These are phyloP conservation scores for Bathelium albidoporum DNA, from an alignment of 495 filamentous ascomycete species.

Conservation along the genomic window DNA sequence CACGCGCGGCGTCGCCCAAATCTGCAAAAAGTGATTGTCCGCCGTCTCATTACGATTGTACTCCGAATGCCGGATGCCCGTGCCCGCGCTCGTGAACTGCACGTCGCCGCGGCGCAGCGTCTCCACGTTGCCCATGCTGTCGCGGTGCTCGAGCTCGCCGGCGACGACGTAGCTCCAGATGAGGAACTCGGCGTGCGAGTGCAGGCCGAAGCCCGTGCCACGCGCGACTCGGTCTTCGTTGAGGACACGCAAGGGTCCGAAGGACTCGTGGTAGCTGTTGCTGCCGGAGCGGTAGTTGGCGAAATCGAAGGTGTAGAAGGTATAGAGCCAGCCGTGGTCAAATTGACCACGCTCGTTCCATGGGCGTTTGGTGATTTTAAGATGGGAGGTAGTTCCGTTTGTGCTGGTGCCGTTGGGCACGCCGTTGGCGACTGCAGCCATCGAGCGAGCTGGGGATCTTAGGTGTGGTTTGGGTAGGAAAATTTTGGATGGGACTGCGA, in stretches of 20 bases:
- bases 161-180: conserved; percentile 75
- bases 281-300: conserved; percentile 51
- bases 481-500: conserved; percentile 12
- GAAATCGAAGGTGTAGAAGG: conserved; percentile 75
- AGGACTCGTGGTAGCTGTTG: conserved; percentile 50
- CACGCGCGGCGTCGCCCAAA: conserved; percentile 67
- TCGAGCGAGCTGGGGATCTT: too few relatives aligned
- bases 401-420: conserved; percentile 11
- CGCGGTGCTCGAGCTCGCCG: conserved; percentile 72
- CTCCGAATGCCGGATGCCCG: conserved; percentile 66
- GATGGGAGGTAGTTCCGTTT: conserved; percentile 3
- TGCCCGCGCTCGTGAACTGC: conserved; percentile 73
- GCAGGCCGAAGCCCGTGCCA: conserved; percentile 63
- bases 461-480: conserved; percentile 1
- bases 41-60: conserved; percentile 56
- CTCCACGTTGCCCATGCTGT: conserved; percentile 64
- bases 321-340: conserved; percentile 76
- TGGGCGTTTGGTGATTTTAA: conserved; percentile 31
- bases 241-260: conserved; percentile 63
- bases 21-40: conserved; percentile 70
- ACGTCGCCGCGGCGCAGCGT: conserved; percentile 68
- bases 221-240: conserved; percentile 72
- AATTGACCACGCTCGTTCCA: conserved; percentile 54
- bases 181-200: conserved; percentile 70
- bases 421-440: conserved; percentile 24